Conservation (phyloP, 202 grass and related monocot species). For the Schoenoplectus tabernaemontani region DNA sequence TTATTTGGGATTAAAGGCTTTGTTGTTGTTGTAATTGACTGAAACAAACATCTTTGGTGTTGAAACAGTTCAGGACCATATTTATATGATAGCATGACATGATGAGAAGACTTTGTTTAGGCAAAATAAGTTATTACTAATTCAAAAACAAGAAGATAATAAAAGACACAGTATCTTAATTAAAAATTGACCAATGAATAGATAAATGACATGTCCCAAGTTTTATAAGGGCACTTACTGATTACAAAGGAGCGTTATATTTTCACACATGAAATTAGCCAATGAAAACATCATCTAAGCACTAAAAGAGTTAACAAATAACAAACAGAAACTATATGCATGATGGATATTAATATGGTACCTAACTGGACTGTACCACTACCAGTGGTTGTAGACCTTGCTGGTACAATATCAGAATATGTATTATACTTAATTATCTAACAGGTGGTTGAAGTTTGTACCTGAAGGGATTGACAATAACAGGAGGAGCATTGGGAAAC, state of each 20-base stretch:
- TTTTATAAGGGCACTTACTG: not conserved
- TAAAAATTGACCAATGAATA: no score
- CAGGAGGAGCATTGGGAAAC: slow-evolving; percentile 90
- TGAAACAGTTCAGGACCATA: not conserved
- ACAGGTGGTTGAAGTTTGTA: slow-evolving; percentile 17
- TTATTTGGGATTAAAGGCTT: no score
- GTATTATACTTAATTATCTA: not conserved
- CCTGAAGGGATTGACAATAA: slow-evolving; percentile 87
- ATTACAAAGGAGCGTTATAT: not conserved
- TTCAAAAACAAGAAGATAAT: not conserved
- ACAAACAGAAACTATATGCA: not conserved
- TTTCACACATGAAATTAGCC: not conserved
- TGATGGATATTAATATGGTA: not conserved
- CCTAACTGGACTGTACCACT: not conserved
- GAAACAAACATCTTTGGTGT: not conserved
- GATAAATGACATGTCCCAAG: not conserved
- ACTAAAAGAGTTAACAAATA: not conserved
- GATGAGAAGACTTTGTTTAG: not conserved
- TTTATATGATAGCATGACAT: not conserved
- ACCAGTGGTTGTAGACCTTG: not conserved
- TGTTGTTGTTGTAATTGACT: no score
- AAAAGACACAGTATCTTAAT: no score
- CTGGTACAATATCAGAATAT: not conserved
- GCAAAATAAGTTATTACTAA: not conserved
- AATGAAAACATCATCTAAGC: not conserved